Conservation (phyloP, 1,284 basidiomycete genomes). For the Fistulinella cinereoalba region DNA sequence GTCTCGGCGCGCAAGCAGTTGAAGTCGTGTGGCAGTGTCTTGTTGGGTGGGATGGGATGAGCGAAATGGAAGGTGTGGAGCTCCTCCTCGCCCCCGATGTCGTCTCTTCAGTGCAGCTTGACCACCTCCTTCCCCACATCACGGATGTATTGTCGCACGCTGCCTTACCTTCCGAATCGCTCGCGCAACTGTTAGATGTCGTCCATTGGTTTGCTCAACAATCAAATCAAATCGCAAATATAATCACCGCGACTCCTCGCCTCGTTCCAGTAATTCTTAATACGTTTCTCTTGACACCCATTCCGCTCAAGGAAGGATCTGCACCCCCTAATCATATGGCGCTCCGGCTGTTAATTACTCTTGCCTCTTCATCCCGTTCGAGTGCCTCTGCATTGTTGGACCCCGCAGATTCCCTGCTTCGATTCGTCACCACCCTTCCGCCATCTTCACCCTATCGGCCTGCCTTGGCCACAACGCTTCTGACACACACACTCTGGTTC, state of each 20-base stretch:
- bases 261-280: conserved; percentile 55
- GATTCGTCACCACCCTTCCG: conserved; percentile 69
- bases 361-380: conserved; percentile 63
- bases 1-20: conserved; percentile 61
- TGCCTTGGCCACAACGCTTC: conserved; percentile 47
- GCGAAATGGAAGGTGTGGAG: conserved; percentile 50
- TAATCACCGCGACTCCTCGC: conserved; percentile 51
- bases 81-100: conserved; percentile 20
- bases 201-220: conserved; percentile 61
- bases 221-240: conserved; percentile 51
- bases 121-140: conserved; percentile 54
- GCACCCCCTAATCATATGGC: conserved; percentile 50
- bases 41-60: conserved; percentile 54
- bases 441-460: conserved; percentile 46
- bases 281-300: conserved; percentile 54
- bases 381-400: conserved; percentile 62
- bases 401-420: conserved; percentile 64
- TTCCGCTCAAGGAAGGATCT: conserved; percentile 34
- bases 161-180: conserved; percentile 47
- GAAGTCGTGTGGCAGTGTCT: conserved; percentile 71
- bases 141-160: conserved; percentile 39
- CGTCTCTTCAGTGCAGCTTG: conserved; percentile 50
- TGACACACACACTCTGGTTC: conserved; percentile 60
- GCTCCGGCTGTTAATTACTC: conserved; percentile 57
- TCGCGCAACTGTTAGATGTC: conserved; percentile 60